Evolutionary conservation across 2,329 filamentous ascomycete genomes (phyloP).

Genomic region (Trichoderma guizhouense): DNA sequence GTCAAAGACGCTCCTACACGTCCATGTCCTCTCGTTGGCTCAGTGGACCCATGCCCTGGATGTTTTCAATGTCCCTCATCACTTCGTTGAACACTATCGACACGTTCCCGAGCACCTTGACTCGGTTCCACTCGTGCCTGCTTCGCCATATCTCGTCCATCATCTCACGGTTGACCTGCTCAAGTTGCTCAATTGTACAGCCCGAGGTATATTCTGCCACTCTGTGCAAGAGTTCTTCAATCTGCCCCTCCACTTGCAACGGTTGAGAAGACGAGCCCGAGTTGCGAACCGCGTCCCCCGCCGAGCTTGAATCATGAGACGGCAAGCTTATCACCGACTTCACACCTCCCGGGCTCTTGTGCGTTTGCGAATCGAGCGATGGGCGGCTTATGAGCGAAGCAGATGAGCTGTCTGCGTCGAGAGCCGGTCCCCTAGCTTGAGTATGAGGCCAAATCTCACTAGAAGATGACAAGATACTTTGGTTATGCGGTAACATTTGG

Average conservation of each 20-base stretch:
- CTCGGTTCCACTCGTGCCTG: constrained; percentile 79
- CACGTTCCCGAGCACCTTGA: constrained; percentile 63
- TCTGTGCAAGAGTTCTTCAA: constrained; percentile 57
- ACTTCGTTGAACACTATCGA: constrained; percentile 71
- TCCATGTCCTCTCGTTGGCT: constrained; percentile 38
- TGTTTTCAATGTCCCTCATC: constrained; percentile 63
- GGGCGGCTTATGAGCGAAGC: constrained; percentile 35
- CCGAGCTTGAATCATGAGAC: constrained; percentile 32
- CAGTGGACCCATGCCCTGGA: constrained; percentile 43
- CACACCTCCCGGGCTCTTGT: constrained; percentile 2
- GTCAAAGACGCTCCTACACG: constrained; percentile 4
- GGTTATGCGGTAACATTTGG: background rate
- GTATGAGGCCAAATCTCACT: constrained; percentile 57
- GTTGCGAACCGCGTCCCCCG: constrained; percentile 33
- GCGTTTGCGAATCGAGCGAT: constrained; percentile 36
- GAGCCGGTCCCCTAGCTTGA: constrained; percentile 51
- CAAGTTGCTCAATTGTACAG: constrained; percentile 86
- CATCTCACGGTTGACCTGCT: constrained; percentile 84
- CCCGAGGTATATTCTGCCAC: constrained; percentile 68
- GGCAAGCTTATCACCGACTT: constrained; percentile 29
- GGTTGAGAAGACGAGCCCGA: constrained; percentile 43
- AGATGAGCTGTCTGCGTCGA: constrained; percentile 30
- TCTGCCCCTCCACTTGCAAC: constrained; percentile 44
- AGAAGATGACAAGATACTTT: constrained; percentile 33
- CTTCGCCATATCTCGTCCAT: constrained; percentile 88